phyloP scores from a whole-genome alignment of 257 asterid genomes.

The Lantana camara region DNA sequence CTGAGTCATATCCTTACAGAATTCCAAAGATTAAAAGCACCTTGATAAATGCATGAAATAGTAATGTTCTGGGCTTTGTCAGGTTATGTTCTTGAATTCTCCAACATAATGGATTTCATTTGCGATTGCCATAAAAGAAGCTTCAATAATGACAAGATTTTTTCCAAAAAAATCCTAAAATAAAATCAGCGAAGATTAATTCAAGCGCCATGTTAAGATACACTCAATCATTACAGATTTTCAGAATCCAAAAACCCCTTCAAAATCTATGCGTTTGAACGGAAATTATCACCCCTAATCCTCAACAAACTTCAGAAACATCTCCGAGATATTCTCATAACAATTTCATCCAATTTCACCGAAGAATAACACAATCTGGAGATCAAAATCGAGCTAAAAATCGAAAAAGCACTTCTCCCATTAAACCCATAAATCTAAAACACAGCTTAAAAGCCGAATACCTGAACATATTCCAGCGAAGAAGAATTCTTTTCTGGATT shows the following conservation, averaged over 20 bases:
- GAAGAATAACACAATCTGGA: background rate
- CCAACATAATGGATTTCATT: slow-evolving; percentile 31
- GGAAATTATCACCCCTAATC: background rate
- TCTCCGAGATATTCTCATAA: background rate
- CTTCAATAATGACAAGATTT: too few species aligned
- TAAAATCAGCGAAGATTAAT: background rate
- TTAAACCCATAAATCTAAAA: background rate
- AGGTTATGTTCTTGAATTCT: slow-evolving; percentile 38
- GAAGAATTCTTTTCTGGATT: slow-evolving; percentile 11
- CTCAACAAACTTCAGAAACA: slow-evolving; percentile 1
- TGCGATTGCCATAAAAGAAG: slow-evolving; percentile 26
- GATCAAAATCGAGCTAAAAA: slow-evolving; percentile 12
- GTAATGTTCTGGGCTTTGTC: slow-evolving; percentile 35
- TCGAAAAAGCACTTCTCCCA: background rate
- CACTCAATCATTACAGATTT: background rate
- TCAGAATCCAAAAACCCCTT: slow-evolving; percentile 10
- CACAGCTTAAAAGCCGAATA: slow-evolving; percentile 13
- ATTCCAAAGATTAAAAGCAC: slow-evolving; percentile 19
- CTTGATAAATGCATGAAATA: slow-evolving; percentile 29
- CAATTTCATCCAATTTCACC: background rate
- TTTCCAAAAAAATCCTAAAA: too few species aligned
- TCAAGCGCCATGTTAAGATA: background rate
- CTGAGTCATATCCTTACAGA: slow-evolving; percentile 21
- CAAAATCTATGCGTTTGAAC: background rate
- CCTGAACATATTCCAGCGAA: slow-evolving; percentile 32